Base-by-base conservation (phyloP, 208 protist genomes). In the Leishmania gerbilli region DNA sequence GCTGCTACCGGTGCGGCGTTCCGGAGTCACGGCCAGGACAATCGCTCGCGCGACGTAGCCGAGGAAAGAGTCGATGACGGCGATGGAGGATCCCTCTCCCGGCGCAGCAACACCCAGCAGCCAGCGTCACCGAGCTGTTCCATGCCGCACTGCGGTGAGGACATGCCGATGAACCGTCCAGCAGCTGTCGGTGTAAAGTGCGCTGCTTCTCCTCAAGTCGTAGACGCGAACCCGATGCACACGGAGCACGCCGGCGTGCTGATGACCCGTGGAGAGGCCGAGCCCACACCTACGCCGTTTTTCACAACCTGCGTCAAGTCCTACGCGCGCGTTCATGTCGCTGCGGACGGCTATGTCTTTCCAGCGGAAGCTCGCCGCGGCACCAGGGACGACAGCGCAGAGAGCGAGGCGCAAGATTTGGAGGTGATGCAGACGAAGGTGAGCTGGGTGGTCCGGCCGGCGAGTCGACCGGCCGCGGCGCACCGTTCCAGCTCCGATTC, bases 371-470 rank as follows among this genome's bases (percentile, higher is more conserved):
- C 21, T 53, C 45, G 27, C 24, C 34, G 69, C 79, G 0, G 85
- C 9, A 74, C 79, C 84, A 77, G 68, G 56, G 83, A 82, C 71
- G 60, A 80, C 47, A 58, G 31, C 19, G 34, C 31, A 17, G 45
- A 40, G 40, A 69, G 67, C 21, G 56, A 77, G 40, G 83, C 82
- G 68, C 69, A 88, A 34, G 90, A 93, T 75, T 74, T 93, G 83
- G 90, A 95, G 81, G 88, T 93, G 82, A 82, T 86, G 69, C 90
- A 85, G 53, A 93, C 89, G 45, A 87, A 95, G 74, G 90, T 95
- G 47, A 82, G 76, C 71, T 95, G 90, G 89, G 79, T 90, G 51
- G 76, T 95, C 64, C 56, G 55, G 37, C 47, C 77, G 13, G 58
- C 79, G 0, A 11, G 31, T 56, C 79, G 31, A 40, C 21, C 64